A percentile compares a stretch with the other conserved stretches of the same genome.
These are phyloP conservation scores for Cucurbita pepo DNA, from an alignment of 306 rosid species.

Conservation along the genomic window DNA sequence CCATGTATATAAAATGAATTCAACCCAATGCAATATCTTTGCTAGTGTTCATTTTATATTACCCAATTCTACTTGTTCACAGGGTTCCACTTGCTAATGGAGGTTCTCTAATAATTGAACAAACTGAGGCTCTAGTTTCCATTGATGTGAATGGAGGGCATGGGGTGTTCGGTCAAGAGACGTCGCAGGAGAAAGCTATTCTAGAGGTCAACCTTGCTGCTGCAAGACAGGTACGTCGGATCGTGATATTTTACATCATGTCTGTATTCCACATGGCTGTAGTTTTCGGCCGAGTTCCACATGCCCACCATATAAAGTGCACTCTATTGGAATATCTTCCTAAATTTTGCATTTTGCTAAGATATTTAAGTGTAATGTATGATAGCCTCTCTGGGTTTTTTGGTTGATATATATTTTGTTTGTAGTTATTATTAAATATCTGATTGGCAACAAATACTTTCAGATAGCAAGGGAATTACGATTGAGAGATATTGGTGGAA, in stretches of 20 bases:
- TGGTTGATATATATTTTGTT: neutral
- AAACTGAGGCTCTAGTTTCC: slow-evolving; percentile 96
- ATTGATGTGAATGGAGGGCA: slow-evolving; percentile 96
- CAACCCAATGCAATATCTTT: neutral
- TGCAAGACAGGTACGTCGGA: slow-evolving; percentile 50
- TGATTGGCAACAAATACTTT: slow-evolving; percentile 17
- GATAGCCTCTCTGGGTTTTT: neutral
- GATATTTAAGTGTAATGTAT: neutral
- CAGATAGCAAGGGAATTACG: slow-evolving; percentile 97
- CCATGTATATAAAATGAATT: neutral
- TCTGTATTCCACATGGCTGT: slow-evolving; percentile 2
- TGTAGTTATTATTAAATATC: slow-evolving; percentile 1
- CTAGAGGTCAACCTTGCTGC: slow-evolving; percentile 95
- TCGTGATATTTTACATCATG: neutral
- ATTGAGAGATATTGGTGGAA: slow-evolving; percentile 92
- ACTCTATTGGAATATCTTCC: neutral
- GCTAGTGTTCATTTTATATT: slow-evolving; percentile 6
- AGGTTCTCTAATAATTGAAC: slow-evolving; percentile 89
- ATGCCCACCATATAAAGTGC: neutral
- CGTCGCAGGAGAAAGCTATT: slow-evolving; percentile 77
- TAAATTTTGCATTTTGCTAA: neutral
- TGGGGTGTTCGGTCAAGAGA: slow-evolving; percentile 71
- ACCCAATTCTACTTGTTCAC: slow-evolving; percentile 11
- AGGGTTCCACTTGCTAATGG: slow-evolving; percentile 90
- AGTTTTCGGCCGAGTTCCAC: neutral